A percentile compares a stretch with the other conserved stretches of the same genome.
phyloP scores from a whole-genome alignment of 1,284 basidiomycete species.

The Cutaneotrichosporon dermatis region DNA sequence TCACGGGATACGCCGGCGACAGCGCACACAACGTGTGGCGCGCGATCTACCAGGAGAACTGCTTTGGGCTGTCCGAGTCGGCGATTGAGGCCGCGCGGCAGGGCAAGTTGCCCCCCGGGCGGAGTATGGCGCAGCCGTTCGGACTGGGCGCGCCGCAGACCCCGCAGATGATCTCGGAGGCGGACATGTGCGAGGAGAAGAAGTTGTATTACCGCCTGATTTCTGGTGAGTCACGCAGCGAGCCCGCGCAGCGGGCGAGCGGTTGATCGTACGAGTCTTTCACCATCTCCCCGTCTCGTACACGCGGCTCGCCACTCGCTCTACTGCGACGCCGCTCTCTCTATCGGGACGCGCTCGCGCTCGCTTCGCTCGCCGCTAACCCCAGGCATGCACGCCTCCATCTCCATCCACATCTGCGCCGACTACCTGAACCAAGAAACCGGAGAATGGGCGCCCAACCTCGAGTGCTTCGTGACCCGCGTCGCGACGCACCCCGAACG shows the following conservation, averaged over 20 bases:
- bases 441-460: constrained; percentile 92
- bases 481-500: constrained; percentile 93
- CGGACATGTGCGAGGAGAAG: constrained; percentile 76
- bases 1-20: constrained; percentile 89
- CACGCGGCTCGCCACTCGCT: too few species aligned
- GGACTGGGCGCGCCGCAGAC: neutral
- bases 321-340: too few species aligned
- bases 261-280: too few species aligned
- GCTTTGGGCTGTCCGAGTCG: constrained; percentile 66
- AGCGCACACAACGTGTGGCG: constrained; percentile 86
- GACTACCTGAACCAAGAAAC: constrained; percentile 87
- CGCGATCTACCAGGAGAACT: constrained; percentile 97
- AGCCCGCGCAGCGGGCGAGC: too few species aligned
- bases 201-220: constrained; percentile 95
- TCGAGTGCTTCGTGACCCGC: constrained; percentile 84
- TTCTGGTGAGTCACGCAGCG: constrained; percentile 57
- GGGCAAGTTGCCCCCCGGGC: neutral
- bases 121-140: neutral
- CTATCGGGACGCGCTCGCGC: too few species aligned
- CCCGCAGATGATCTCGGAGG: constrained; percentile 21
- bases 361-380: neutral
- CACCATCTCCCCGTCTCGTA: too few species aligned
- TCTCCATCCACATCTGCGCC: constrained; percentile 92
- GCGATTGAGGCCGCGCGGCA: constrained; percentile 22
- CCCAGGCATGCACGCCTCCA: constrained; percentile 77